Conservation (phyloP, 2,329 filamentous ascomycete species). For the Aspergillus sp. region DNA sequence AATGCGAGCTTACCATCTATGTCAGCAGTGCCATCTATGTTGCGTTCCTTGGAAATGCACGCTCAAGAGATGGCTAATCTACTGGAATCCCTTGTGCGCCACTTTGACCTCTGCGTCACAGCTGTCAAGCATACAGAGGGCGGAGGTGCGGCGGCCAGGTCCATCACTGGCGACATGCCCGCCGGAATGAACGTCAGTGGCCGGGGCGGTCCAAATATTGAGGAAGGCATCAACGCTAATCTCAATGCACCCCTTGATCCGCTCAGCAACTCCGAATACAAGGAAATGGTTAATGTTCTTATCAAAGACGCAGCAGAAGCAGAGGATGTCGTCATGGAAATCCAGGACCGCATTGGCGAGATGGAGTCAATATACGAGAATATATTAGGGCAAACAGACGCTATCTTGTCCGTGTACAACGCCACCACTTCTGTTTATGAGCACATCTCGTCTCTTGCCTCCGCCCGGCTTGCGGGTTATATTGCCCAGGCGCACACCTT, state of each 20-base stretch:
- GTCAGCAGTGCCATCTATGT: slow-evolving; percentile 51
- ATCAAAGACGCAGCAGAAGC: slow-evolving; percentile 56
- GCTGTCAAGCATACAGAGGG: slow-evolving; percentile 89
- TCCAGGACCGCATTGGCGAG: slow-evolving; percentile 70
- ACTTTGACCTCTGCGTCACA: slow-evolving; percentile 91
- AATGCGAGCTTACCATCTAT: slow-evolving; percentile 34
- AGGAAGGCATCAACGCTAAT: slow-evolving; percentile 31
- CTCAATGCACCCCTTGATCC: slow-evolving; percentile 59
- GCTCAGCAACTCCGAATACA: slow-evolving; percentile 71
- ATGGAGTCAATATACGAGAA: slow-evolving; percentile 71
- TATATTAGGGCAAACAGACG: slow-evolving; percentile 63
- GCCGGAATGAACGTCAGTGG: slow-evolving; percentile 47
- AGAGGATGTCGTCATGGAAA: slow-evolving; percentile 62
- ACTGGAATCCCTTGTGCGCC: slow-evolving; percentile 75
- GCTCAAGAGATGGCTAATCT: slow-evolving; percentile 80
- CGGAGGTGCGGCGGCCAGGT: slow-evolving; percentile 67
- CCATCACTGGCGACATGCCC: slow-evolving; percentile 62
- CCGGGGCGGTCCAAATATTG: slow-evolving; percentile 29
- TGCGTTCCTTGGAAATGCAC: slow-evolving; percentile 67
- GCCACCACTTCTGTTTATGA: slow-evolving; percentile 63
- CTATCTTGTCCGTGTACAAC: slow-evolving; percentile 55
- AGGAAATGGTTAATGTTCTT: slow-evolving; percentile 80
- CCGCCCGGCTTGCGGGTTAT: slow-evolving; percentile 57
- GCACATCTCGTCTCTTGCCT: slow-evolving; percentile 66
- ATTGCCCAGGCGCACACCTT: slow-evolving; percentile 49